A percentile compares a stretch with the other conserved stretches of the same genome.
Evolutionary conservation across 257 asterid species (phyloP).

Genomic region (Scutellaria baicalensis): DNA sequence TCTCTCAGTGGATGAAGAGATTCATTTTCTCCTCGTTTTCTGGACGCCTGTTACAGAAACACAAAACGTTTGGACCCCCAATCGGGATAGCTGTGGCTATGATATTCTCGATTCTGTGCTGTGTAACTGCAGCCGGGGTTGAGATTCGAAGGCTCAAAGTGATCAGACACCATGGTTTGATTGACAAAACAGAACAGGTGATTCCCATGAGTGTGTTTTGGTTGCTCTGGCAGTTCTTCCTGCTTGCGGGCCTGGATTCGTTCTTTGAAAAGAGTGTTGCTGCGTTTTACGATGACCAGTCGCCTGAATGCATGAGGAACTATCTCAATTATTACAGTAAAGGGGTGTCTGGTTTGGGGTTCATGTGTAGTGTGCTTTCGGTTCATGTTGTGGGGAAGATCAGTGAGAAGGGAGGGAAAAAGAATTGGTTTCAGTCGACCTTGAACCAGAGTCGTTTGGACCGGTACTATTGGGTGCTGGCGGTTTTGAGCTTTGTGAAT

Average conservation of each 20-base stretch:
- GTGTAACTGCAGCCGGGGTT: constrained; percentile 23
- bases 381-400: constrained; percentile 31
- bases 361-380: constrained; percentile 26
- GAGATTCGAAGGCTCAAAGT: constrained; percentile 19
- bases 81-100: constrained; percentile 31
- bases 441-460: constrained; percentile 48
- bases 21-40: background rate
- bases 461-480: constrained; percentile 48
- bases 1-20: background rate
- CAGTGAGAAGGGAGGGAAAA: constrained; percentile 12
- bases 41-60: background rate
- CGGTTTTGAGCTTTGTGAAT: constrained; percentile 27
- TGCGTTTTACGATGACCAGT: constrained; percentile 17
- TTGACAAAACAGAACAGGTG: constrained; percentile 4
- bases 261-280: constrained; percentile 24
- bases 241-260: constrained; percentile 35
- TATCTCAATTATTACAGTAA: constrained; percentile 16
- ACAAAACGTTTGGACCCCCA: constrained; percentile 17
- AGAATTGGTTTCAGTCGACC: constrained; percentile 40
- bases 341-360: constrained; percentile 42
- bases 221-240: constrained; percentile 41
- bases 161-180: constrained; percentile 11
- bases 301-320: constrained; percentile 17
- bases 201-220: constrained; percentile 25
- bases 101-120: constrained; percentile 28